These are phyloP conservation scores for Tillandsia leiboldiana DNA, from an alignment of 176 grass and related monocot species.

Conservation along the genomic window DNA sequence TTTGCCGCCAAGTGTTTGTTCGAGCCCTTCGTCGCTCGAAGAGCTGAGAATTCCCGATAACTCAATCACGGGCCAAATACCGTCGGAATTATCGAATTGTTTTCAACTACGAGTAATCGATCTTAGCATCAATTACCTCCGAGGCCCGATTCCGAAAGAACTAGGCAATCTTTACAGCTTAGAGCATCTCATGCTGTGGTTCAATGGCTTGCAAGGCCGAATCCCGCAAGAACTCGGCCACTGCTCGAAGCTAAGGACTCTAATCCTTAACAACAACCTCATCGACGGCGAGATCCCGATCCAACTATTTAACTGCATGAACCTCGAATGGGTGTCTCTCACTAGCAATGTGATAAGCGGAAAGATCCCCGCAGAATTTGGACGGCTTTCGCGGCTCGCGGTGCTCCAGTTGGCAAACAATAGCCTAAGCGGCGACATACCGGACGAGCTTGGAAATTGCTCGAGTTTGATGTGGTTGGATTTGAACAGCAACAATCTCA, in stretches of 20 bases:
- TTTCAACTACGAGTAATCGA: slow-evolving; percentile 56
- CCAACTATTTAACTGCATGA: slow-evolving; percentile 65
- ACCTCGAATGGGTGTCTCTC: slow-evolving; percentile 81
- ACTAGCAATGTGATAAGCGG: slow-evolving; percentile 80
- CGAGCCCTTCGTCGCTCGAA: slow-evolving; percentile 36
- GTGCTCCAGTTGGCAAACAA: slow-evolving; percentile 89
- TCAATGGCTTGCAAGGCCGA: slow-evolving; percentile 51
- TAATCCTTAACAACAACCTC: slow-evolving; percentile 95
- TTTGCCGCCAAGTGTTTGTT: slow-evolving; percentile 46
- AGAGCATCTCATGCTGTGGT: slow-evolving; percentile 84
- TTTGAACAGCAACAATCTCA: slow-evolving; percentile 71
- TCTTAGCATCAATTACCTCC: slow-evolving; percentile 85
- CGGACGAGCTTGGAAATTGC: slow-evolving; percentile 62
- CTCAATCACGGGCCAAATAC: slow-evolving; percentile 47
- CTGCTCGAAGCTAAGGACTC: slow-evolving; percentile 62
- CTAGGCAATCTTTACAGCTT: slow-evolving; percentile 43
- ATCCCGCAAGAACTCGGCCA: slow-evolving; percentile 65
- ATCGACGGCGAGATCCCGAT: slow-evolving; percentile 57
- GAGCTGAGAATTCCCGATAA: slow-evolving; percentile 90
- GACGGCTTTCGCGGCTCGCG: slow-evolving; percentile 58
- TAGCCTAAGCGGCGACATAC: slow-evolving; percentile 57
- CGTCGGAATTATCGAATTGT: slow-evolving; percentile 54
- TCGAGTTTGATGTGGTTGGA: slow-evolving; percentile 92
- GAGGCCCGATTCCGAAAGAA: slow-evolving; percentile 65
- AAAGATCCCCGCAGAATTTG: slow-evolving; percentile 54